Evolutionary conservation across 768 basidiomycete species (phyloP).

Genomic region (Xerocomellus intermedius): DNA sequence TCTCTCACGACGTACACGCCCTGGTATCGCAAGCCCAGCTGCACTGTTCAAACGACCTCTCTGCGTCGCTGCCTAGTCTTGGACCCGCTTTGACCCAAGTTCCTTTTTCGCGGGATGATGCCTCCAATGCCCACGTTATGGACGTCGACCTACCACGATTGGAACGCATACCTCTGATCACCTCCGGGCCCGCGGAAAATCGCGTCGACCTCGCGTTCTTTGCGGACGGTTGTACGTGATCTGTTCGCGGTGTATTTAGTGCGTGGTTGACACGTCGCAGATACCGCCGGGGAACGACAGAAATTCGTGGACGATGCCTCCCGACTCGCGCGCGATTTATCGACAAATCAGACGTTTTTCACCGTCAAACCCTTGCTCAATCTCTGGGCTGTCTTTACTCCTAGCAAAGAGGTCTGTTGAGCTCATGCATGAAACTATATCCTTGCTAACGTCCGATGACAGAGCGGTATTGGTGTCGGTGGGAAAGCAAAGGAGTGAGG

Average conservation of each 20-base stretch:
- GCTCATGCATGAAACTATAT: conserved; percentile 21
- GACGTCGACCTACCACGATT: conserved; percentile 40
- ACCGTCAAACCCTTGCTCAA: conserved; percentile 75
- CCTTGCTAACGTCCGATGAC: conserved; percentile 9
- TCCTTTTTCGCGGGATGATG: conserved; percentile 4
- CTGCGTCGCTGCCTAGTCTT: not conserved
- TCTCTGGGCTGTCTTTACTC: conserved; percentile 78
- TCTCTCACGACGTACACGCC: conserved; percentile 18
- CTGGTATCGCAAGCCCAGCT: conserved; percentile 19
- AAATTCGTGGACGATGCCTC: conserved; percentile 68
- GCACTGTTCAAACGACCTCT: conserved; percentile 26
- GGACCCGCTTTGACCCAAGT: conserved; percentile 7
- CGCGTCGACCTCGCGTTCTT: conserved; percentile 77
- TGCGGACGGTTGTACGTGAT: conserved; percentile 67
- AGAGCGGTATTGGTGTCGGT: conserved; percentile 70
- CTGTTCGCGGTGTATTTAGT: not conserved
- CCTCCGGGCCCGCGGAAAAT: conserved; percentile 62
- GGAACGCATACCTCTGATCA: conserved; percentile 53
- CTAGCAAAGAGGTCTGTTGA: conserved; percentile 61
- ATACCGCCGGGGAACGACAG: conserved; percentile 50
- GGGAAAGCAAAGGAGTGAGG: conserved; percentile 68
- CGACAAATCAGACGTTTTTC: conserved; percentile 72
- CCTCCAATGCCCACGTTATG: not conserved
- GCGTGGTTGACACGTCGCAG: conserved; percentile 35
- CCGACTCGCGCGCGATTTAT: conserved; percentile 66